phyloP scores from a whole-genome alignment of 257 asterid genomes.

The Solanum dulcamara region DNA sequence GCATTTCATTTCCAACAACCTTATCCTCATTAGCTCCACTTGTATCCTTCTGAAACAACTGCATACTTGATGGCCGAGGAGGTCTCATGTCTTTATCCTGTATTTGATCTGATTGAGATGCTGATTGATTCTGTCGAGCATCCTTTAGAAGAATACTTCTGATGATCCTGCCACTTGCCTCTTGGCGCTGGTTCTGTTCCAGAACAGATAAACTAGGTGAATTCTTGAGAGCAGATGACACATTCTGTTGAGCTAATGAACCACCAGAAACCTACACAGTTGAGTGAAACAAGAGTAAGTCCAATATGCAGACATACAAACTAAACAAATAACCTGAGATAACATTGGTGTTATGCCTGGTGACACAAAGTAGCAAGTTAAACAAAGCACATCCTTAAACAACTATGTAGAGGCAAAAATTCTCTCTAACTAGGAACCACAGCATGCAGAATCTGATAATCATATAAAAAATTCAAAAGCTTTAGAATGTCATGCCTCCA shows the following conservation, averaged over 20 bases:
- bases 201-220: constrained; percentile 21
- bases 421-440: background rate
- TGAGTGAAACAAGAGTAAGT: background rate
- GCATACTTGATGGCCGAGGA: constrained; percentile 56
- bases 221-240: constrained; percentile 28
- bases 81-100: constrained; percentile 65
- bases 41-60: constrained; percentile 41
- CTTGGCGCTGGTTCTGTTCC: constrained; percentile 56
- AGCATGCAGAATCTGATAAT: background rate
- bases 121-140: constrained; percentile 37
- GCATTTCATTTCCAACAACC: constrained; percentile 25
- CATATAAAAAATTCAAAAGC: background rate
- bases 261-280: constrained; percentile 27
- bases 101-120: constrained; percentile 40
- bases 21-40: constrained; percentile 50
- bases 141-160: constrained; percentile 68
- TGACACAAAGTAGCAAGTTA: background rate
- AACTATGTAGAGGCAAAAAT: background rate
- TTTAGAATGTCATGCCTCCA: background rate
- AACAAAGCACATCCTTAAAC: background rate
- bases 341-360: background rate
- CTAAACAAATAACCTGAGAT: background rate
- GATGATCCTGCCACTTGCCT: constrained; percentile 68
- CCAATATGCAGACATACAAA: background rate
- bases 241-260: constrained; percentile 31